Percentiles rank a stretch among this genome's conserved stretches.
Conservation (phyloP, 306 rosid genomes). For the Abrus pulchellus region DNA sequence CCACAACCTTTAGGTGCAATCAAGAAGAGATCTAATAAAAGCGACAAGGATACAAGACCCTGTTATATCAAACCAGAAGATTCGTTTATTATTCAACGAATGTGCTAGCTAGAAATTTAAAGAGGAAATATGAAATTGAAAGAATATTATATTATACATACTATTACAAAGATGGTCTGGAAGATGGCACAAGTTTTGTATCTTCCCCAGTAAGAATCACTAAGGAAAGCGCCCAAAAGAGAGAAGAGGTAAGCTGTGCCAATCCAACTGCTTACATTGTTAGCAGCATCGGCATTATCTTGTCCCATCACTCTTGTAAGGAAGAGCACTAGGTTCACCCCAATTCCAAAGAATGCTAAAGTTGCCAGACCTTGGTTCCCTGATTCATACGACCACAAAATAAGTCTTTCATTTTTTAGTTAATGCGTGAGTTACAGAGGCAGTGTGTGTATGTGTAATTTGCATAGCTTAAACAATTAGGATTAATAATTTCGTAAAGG, state of each 20-base stretch:
- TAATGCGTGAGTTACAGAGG: too few species aligned
- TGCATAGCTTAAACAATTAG: constrained; percentile 27
- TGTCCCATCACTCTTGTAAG: constrained; percentile 61
- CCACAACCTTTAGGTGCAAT: constrained; percentile 89
- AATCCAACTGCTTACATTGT: constrained; percentile 65
- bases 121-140: constrained; percentile 1
- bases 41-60: constrained; percentile 78
- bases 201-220: constrained; percentile 74
- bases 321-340: constrained; percentile 68
- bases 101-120: neutral
- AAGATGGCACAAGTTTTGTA: constrained; percentile 64
- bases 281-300: constrained; percentile 70
- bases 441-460: neutral
- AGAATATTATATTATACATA: constrained; percentile 50
- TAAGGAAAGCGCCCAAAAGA: constrained; percentile 66
- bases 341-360: constrained; percentile 66
- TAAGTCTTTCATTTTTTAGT: too few species aligned
- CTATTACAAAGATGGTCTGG: constrained; percentile 75
- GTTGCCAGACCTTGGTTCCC: constrained; percentile 71
- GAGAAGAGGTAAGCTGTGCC: constrained; percentile 68
- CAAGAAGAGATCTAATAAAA: constrained; percentile 73
- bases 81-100: neutral
- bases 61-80: constrained; percentile 48
- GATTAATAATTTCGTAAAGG: neutral
- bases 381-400: constrained; percentile 23